Evolutionary conservation across 108 stramenopile species (phyloP).

Genomic region (Parmales sp.): DNA sequence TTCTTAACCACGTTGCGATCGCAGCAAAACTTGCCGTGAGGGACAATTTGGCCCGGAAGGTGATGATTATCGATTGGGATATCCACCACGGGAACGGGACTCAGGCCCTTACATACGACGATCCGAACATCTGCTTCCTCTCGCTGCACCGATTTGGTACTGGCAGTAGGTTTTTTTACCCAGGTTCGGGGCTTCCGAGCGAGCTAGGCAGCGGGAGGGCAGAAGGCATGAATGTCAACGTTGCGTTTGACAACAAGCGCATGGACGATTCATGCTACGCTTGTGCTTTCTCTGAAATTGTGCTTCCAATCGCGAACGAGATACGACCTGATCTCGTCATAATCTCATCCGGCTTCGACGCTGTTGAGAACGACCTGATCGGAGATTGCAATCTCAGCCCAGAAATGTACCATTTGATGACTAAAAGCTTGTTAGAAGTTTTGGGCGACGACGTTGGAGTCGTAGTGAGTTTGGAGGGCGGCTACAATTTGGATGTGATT

Average conservation of each 20-base stretch:
- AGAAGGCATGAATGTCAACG: slow-evolving; percentile 32
- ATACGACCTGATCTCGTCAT: slow-evolving; percentile 37
- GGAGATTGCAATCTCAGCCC: slow-evolving; percentile 27
- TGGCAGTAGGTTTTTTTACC: slow-evolving; percentile 20
- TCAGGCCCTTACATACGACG: slow-evolving; percentile 24
- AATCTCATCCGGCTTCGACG: slow-evolving; percentile 44
- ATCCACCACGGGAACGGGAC: slow-evolving; percentile 58
- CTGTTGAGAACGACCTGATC: slow-evolving; percentile 28
- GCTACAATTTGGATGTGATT: slow-evolving; percentile 15
- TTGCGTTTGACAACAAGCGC: slow-evolving; percentile 30
- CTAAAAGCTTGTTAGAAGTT: slow-evolving; percentile 11
- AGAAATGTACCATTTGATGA: slow-evolving; percentile 18
- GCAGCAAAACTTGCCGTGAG: slow-evolving; percentile 31
- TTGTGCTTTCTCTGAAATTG: slow-evolving; percentile 14
- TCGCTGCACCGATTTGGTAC: slow-evolving; percentile 26
- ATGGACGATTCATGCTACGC: slow-evolving; percentile 34
- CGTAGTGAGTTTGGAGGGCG: slow-evolving; percentile 13
- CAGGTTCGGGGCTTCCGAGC: slow-evolving; percentile 11
- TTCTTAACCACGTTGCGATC: slow-evolving; percentile 47
- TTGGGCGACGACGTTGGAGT: not conserved
- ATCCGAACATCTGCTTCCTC: slow-evolving; percentile 33
- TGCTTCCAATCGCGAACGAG: slow-evolving; percentile 21
- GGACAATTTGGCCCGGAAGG: slow-evolving; percentile 13
- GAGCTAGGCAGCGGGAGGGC: slow-evolving; percentile 21
- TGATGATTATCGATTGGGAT: slow-evolving; percentile 55